Base-by-base conservation (phyloP, 148 eudicot species). In the Spergularia marina region DNA sequence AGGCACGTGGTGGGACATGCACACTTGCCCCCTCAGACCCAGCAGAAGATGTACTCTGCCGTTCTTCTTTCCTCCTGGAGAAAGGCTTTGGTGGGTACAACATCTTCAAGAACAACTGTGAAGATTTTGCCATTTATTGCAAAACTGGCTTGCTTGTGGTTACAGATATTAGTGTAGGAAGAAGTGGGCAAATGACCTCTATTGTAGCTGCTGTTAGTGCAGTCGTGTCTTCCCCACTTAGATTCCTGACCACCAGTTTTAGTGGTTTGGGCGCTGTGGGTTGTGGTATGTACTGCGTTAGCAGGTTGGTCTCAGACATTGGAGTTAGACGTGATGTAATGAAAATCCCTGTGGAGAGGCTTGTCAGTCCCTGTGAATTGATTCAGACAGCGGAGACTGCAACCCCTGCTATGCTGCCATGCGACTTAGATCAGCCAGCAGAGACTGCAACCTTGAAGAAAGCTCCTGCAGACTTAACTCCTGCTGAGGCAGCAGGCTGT, bases 1-100 rank as follows among this genome's bases (percentile, higher is more conserved):
- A 92, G 77, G 97, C 88, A 73, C 90, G 97, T 69, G 96, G 98
- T 9, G 98, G 97, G 52, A 92, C 94, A 49, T 95, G 98, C 77
- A 95, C 98, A 17, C 88, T 89, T 1, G 94, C 92, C 68, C 64
- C 68, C 17, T 83, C 96, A 20, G 98, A 95, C 78, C 88, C 96
- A 25, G 73, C 92, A 3, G 90, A 89, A 65, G 88, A 86, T 55
- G 94, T 85, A 39, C 78, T 95, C 41, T 76, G 86, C 67, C 98
- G 97, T 16, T 92, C 98, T 58, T 79, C 85, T 47, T 86, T 82
- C 71, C 84, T 94, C 57, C 87, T 90, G 3, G 83, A 84, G 74
- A 94, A 94, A 39, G 98, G 97, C 39, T 94, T 94, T 80, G 98
- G 98, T 17, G 87, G 62, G 34, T 94, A 94, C 84, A 80, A 87